Percentiles rank a stretch among this genome's conserved stretches.
Conservation (phyloP, 495 filamentous ascomycete species). For the Elaphomyces granulatus region DNA sequence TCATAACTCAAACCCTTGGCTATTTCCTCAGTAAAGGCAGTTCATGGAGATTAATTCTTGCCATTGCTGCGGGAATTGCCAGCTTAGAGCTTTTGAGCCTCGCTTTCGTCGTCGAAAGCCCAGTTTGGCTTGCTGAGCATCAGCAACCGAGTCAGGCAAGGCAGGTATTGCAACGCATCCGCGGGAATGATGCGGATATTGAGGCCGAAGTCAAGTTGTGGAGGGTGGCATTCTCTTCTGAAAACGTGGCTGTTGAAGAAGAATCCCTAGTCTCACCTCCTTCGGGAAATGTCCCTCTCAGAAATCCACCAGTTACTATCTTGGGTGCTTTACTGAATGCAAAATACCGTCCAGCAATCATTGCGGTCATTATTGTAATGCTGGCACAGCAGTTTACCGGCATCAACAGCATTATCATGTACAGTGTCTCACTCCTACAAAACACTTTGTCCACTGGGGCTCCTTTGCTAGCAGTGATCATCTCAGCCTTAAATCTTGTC, state of each 20-base stretch:
- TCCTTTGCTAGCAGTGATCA: constrained; percentile 64
- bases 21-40: constrained; percentile 68
- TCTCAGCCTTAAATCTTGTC: constrained; percentile 74
- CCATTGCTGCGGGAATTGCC: constrained; percentile 54
- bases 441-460: constrained; percentile 63
- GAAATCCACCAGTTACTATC: constrained; percentile 45
- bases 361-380: constrained; percentile 86
- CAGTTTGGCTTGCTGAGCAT: constrained; percentile 65
- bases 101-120: constrained; percentile 65
- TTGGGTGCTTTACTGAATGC: constrained; percentile 48
- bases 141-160: constrained; percentile 46
- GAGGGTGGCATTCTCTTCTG: constrained; percentile 29
- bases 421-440: constrained; percentile 76
- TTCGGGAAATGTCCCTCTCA: constrained; percentile 14
- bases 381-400: constrained; percentile 81
- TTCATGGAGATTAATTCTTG: constrained; percentile 74
- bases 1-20: constrained; percentile 69
- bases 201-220: constrained; percentile 57
- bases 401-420: constrained; percentile 97
- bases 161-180: constrained; percentile 53
- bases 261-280: constrained; percentile 32
- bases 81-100: constrained; percentile 50
- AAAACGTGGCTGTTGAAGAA: constrained; percentile 32
- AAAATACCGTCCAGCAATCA: constrained; percentile 55
- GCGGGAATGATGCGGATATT: constrained; percentile 53